phyloP scores from a whole-genome alignment of 2,329 filamentous ascomycete genomes.

The Westerdykella sp. region DNA sequence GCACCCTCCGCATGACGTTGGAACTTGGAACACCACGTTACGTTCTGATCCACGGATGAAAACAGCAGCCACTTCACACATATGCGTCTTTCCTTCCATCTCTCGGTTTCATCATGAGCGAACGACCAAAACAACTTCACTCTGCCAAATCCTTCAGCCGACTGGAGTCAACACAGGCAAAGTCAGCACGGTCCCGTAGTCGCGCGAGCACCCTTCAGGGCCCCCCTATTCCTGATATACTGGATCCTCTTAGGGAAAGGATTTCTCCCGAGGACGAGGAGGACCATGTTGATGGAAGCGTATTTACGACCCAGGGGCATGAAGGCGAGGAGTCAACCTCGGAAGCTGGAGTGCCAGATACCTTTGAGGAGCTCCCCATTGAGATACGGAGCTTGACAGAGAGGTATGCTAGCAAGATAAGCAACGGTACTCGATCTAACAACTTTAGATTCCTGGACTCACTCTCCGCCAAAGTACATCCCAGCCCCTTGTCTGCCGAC shows the following conservation, averaged over 20 bases:
- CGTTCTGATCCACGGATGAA: conserved; percentile 17
- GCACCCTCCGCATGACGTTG: conserved; percentile 28
- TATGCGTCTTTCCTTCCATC: conserved; percentile 3
- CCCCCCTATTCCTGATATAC: conserved; percentile 38
- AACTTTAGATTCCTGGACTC: conserved; percentile 76
- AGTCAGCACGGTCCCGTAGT: conserved; percentile 35
- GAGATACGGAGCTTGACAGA: conserved; percentile 88
- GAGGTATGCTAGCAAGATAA: conserved; percentile 49
- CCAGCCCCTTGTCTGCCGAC: conserved; percentile 75
- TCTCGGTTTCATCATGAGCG: conserved; percentile 20
- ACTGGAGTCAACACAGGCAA: conserved; percentile 34
- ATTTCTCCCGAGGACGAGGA: conserved; percentile 32
- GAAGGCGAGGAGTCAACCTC: conserved; percentile 25
- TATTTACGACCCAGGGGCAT: conserved; percentile 38
- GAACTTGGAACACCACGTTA: conserved; percentile 20
- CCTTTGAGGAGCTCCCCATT: conserved; percentile 85
- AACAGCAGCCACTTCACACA: conserved; percentile 11
- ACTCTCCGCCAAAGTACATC: conserved; percentile 77
- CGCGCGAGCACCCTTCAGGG: conserved; percentile 45
- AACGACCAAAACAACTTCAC: conserved; percentile 34
- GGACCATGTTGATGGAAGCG: conserved; percentile 28
- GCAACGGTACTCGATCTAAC: not conserved
- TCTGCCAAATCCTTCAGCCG: conserved; percentile 46
- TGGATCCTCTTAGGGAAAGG: conserved; percentile 38
- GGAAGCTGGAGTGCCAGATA: conserved; percentile 48